Conservation (phyloP, 225 moss, liverwort and hornwort species). For the Antitrichia curtipendula region DNA sequence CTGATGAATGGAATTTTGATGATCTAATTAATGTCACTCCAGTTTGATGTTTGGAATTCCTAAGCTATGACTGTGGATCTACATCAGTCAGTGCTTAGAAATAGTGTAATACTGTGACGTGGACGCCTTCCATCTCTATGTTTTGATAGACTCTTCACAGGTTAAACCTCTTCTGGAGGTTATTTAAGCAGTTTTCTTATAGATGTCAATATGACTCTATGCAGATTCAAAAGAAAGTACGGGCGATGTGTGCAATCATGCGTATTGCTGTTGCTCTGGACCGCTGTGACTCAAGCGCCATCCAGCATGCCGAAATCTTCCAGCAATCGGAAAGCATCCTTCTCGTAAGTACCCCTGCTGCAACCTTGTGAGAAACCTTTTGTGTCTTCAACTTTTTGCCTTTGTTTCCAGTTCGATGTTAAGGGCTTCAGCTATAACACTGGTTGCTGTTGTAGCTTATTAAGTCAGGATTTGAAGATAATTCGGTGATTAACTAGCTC, state of each 20-base stretch:
- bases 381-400: not conserved
- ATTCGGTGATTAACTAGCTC: not conserved
- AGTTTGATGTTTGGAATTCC: not conserved
- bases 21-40: not conserved
- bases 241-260: slow-evolving; percentile 60
- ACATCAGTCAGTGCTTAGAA: not conserved
- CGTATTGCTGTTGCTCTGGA: slow-evolving; percentile 54
- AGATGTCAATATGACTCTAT: not conserved
- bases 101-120: not conserved
- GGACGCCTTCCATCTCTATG: not conserved
- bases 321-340: slow-evolving; percentile 35
- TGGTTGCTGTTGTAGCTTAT: not conserved
- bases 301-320: slow-evolving; percentile 20
- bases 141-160: not conserved
- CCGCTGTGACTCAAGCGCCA: slow-evolving; percentile 48
- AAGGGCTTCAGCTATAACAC: not conserved
- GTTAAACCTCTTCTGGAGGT: not conserved
- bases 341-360: slow-evolving; percentile 20
- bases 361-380: not conserved
- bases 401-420: not conserved
- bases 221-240: slow-evolving; percentile 42
- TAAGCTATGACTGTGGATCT: not conserved
- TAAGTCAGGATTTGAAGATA: not conserved
- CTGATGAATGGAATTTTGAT: not conserved
- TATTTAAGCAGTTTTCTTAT: not conserved